These are phyloP conservation scores for Diaporthe velutina DNA, from an alignment of 2,329 filamentous ascomycete species.

Conservation along the genomic window DNA sequence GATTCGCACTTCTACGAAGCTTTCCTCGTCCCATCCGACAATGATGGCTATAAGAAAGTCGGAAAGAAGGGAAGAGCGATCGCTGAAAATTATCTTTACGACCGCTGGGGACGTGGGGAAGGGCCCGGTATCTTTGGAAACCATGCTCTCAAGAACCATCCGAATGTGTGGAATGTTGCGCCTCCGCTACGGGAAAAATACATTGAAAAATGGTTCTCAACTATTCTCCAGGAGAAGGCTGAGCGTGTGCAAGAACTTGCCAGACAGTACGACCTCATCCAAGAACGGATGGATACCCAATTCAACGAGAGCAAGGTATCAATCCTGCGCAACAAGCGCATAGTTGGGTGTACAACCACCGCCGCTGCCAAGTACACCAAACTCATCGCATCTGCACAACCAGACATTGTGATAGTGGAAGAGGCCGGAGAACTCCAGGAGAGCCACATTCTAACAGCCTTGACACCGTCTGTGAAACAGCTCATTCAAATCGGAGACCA, in stretches of 20 bases:
- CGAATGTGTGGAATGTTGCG: slow-evolving; percentile 66
- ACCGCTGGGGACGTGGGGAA: slow-evolving; percentile 63
- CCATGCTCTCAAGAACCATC: slow-evolving; percentile 44
- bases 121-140: slow-evolving; percentile 58
- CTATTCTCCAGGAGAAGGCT: slow-evolving; percentile 64
- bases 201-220: slow-evolving; percentile 56
- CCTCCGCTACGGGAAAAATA: slow-evolving; percentile 51
- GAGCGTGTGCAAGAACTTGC: slow-evolving; percentile 54
- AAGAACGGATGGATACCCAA: slow-evolving; percentile 57
- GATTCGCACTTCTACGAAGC: slow-evolving; percentile 67
- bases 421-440: slow-evolving; percentile 83
- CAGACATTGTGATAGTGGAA: slow-evolving; percentile 75
- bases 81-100: slow-evolving; percentile 61
- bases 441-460: slow-evolving; percentile 72
- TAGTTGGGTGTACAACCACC: slow-evolving; percentile 81
- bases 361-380: slow-evolving; percentile 73
- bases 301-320: slow-evolving; percentile 56
- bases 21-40: slow-evolving; percentile 61
- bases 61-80: slow-evolving; percentile 61
- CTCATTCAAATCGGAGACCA: slow-evolving; percentile 81
- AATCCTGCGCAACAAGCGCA: slow-evolving; percentile 64
- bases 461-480: slow-evolving; percentile 69
- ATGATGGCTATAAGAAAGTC: slow-evolving; percentile 60
- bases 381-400: slow-evolving; percentile 65
- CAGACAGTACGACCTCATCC: slow-evolving; percentile 55